Evolutionary conservation across 495 filamentous ascomycete species (phyloP).

Genomic region (Penicillium subrubescens): DNA sequence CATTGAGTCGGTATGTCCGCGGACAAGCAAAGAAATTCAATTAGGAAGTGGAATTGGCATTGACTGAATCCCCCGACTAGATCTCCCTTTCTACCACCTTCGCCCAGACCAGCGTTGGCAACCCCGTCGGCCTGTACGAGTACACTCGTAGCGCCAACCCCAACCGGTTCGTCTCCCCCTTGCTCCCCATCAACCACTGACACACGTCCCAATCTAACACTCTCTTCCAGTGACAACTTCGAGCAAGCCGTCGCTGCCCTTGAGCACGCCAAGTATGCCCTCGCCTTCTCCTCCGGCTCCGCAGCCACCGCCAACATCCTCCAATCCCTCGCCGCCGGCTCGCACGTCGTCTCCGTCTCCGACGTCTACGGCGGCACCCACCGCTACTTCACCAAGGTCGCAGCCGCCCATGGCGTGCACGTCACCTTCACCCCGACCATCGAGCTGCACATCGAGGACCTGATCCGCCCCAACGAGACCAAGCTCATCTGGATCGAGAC

Average conservation of each 20-base stretch:
- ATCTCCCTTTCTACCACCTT: slow-evolving; percentile 97
- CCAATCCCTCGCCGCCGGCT: slow-evolving; percentile 87
- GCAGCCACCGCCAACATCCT: slow-evolving; percentile 91
- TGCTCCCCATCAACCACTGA: too few species aligned
- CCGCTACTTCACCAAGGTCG: slow-evolving; percentile 98
- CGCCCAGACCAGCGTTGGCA: slow-evolving; percentile 80
- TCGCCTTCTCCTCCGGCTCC: slow-evolving; percentile 94
- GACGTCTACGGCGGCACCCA: slow-evolving; percentile 98
- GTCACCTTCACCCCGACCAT: slow-evolving; percentile 93
- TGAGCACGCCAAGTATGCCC: slow-evolving; percentile 87
- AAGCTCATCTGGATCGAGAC: slow-evolving; percentile 98
- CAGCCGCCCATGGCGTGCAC: slow-evolving; percentile 87
- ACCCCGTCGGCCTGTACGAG: slow-evolving; percentile 84
- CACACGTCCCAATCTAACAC: background rate
- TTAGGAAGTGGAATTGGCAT: slow-evolving; percentile 11
- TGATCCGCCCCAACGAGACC: slow-evolving; percentile 81
- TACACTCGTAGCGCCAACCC: slow-evolving; percentile 92
- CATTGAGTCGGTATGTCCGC: slow-evolving; percentile 70
- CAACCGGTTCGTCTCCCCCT: slow-evolving; percentile 60
- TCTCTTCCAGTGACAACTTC: slow-evolving; percentile 69
- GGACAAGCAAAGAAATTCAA: background rate
- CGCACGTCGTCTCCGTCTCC: slow-evolving; percentile 92
- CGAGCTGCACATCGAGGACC: slow-evolving; percentile 77
- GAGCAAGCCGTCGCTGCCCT: slow-evolving; percentile 88
- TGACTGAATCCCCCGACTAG: slow-evolving; percentile 34